These are phyloP conservation scores for Dothideomycetidae sp. DNA, from an alignment of 2,329 filamentous ascomycete species.

Conservation along the genomic window DNA sequence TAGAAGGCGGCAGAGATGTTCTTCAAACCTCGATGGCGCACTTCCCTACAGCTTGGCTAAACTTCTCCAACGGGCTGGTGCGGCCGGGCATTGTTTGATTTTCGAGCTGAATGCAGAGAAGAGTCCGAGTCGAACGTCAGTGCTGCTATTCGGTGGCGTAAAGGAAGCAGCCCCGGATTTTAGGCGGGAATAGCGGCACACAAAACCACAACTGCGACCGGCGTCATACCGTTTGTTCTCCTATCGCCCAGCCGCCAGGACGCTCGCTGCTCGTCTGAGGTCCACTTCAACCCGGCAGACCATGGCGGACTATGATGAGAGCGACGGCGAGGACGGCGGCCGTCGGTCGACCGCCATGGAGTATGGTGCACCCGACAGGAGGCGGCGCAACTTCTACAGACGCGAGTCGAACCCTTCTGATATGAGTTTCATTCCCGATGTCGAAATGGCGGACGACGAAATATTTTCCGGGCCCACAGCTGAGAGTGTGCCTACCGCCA, in stretches of 20 bases:
- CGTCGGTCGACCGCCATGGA: slow-evolving; percentile 11
- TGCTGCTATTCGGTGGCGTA: no score
- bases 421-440: slow-evolving; percentile 75
- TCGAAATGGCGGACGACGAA: slow-evolving; percentile 98
- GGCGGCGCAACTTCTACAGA: slow-evolving; percentile 36
- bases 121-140: no score
- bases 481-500: slow-evolving; percentile 87
- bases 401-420: slow-evolving; percentile 44
- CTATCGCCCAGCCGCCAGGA: no score
- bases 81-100: slow-evolving; percentile 27
- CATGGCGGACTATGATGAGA: slow-evolving; percentile 8
- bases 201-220: no score
- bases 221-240: no score
- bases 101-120: no score
- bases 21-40: slow-evolving; percentile 48
- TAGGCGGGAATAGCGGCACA: no score
- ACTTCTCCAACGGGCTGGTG: slow-evolving; percentile 52
- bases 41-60: slow-evolving; percentile 50
- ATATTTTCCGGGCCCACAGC: slow-evolving; percentile 86
- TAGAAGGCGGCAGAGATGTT: not conserved
- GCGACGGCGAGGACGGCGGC: slow-evolving; percentile 6
- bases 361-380: slow-evolving; percentile 11
- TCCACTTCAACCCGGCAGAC: no score
- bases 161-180: no score
- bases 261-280: no score